These are phyloP conservation scores for Umbelopsis sp. DNA, from an alignment of 192 early-diverging fungal genomes.

Conservation along the genomic window DNA sequence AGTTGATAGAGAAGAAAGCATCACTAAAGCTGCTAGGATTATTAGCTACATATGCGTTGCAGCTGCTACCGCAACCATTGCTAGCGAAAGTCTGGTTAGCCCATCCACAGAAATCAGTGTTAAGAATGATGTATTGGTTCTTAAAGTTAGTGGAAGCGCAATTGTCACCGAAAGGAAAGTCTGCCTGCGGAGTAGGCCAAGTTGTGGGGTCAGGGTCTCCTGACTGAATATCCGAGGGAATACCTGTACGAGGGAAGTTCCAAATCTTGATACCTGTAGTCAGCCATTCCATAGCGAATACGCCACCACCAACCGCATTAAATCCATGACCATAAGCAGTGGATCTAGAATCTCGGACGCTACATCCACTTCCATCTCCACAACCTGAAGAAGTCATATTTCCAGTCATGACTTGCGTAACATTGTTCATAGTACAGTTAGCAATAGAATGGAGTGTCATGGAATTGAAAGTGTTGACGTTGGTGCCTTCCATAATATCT, in stretches of 20 bases:
- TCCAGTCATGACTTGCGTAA: not conserved
- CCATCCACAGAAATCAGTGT: constrained; percentile 31
- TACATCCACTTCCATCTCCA: not conserved
- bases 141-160: constrained; percentile 16
- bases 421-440: constrained; percentile 36
- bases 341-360: not conserved
- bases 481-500: constrained; percentile 50
- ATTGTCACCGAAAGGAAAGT: constrained; percentile 10
- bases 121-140: not conserved
- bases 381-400: constrained; percentile 8
- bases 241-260: constrained; percentile 29
- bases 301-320: constrained; percentile 42
- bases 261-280: constrained; percentile 42
- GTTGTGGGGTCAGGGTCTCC: constrained; percentile 35
- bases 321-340: constrained; percentile 35
- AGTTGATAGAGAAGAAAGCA: constrained; percentile 25
- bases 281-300: constrained; percentile 41
- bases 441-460: constrained; percentile 39
- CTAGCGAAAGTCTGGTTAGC: constrained; percentile 18
- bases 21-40: constrained; percentile 15
- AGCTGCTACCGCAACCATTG: constrained; percentile 20
- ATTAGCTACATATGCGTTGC: constrained; percentile 21
- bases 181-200: constrained; percentile 30
- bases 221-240: constrained; percentile 40
- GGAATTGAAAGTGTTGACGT: constrained; percentile 25